phyloP scores from a whole-genome alignment of 352 stramenopile genomes.

The Pythium coloratum region DNA sequence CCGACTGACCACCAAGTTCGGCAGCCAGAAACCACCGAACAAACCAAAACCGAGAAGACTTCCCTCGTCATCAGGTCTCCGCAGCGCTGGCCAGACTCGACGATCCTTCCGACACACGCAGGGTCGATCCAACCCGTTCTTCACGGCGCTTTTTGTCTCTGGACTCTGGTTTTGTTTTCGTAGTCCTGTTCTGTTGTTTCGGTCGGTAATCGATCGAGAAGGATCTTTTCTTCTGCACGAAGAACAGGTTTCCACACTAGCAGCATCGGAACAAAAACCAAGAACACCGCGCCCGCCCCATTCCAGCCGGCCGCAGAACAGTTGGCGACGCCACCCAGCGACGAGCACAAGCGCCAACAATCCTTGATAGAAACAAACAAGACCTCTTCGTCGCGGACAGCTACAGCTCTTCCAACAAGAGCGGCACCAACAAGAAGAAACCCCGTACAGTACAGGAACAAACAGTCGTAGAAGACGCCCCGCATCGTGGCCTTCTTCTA shows the following conservation, averaged over 20 bases:
- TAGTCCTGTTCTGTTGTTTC: slow-evolving; percentile 1
- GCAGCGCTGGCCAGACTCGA: neutral
- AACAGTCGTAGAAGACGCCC: neutral
- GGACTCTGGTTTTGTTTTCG: slow-evolving; percentile 2
- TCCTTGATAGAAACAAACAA: neutral
- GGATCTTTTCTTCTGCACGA: slow-evolving; percentile 26
- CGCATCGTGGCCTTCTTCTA: neutral
- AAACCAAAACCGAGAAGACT: slow-evolving; percentile 5
- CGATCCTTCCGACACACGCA: neutral
- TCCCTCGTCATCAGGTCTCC: neutral
- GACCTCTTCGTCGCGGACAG: slow-evolving; percentile 1
- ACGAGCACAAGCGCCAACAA: neutral
- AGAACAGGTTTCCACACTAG: neutral
- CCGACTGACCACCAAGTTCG: slow-evolving; percentile 1
- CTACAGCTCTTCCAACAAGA: neutral
- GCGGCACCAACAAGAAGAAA: neutral
- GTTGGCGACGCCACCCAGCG: neutral
- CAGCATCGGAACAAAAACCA: slow-evolving; percentile 6
- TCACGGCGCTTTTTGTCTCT: neutral
- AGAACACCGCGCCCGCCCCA: neutral
- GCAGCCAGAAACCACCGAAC: neutral
- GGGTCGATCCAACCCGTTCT: neutral
- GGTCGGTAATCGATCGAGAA: slow-evolving; percentile 16
- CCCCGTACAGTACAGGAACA: neutral
- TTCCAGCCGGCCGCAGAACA: slow-evolving; percentile 1